phyloP scores from a whole-genome alignment of 75 land plant genomes.

The Gnetum montanum region DNA sequence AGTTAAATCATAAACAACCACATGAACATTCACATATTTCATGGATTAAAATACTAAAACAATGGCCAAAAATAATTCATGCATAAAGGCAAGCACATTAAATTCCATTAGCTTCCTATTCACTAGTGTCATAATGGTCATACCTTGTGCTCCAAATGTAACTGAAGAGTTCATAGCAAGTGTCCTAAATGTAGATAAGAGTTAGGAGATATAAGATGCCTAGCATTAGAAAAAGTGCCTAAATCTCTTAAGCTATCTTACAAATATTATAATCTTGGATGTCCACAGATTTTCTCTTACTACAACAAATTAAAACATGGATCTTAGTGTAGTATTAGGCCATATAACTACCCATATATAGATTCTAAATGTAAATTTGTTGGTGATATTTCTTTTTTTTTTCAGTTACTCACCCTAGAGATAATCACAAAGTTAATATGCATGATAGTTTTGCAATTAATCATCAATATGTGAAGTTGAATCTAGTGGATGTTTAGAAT shows the following conservation, averaged over 20 bases:
- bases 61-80: no score
- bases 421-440: constrained; percentile 64
- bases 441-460: constrained; percentile 37
- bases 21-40: no score
- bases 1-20: no score
- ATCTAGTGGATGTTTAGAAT: constrained; percentile 36
- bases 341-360: constrained; percentile 33
- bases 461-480: constrained; percentile 26
- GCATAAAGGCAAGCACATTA: no score
- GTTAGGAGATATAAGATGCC: constrained; percentile 32
- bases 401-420: constrained; percentile 43
- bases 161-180: constrained; percentile 14
- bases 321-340: constrained; percentile 19
- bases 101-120: no score
- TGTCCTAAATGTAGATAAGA: constrained; percentile 33
- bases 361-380: constrained; percentile 33
- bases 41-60: no score
- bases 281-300: constrained; percentile 13
- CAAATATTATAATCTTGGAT: constrained; percentile 30
- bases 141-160: constrained; percentile 27
- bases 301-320: constrained; percentile 33
- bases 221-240: constrained; percentile 32
- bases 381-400: constrained; percentile 27
- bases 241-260: constrained; percentile 35
- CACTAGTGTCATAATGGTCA: constrained; percentile 45